Evolutionary conservation across 495 filamentous ascomycete genomes (phyloP).

Genomic region (Neurospora sp.): DNA sequence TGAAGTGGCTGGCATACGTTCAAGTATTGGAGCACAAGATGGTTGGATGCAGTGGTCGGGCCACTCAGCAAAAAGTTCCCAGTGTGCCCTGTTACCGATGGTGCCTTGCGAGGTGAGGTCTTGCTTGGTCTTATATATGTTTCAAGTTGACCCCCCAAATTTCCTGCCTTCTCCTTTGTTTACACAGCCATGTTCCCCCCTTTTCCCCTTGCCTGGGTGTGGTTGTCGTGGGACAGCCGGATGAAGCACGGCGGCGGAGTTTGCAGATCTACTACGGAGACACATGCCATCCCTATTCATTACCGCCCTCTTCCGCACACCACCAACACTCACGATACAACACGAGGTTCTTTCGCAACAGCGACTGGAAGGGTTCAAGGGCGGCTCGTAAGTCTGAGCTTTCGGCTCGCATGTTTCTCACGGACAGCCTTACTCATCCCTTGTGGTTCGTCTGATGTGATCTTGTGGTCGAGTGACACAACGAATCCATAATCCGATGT

Average conservation of each 20-base stretch:
- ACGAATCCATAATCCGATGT: background rate
- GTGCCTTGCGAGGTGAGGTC: background rate
- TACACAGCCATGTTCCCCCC: background rate
- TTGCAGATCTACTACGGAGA: background rate
- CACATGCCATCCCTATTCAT: background rate
- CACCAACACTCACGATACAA: background rate
- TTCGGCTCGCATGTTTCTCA: background rate
- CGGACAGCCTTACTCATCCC: background rate
- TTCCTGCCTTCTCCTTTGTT: background rate
- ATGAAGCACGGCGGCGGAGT: background rate
- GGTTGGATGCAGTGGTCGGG: background rate
- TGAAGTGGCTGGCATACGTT: background rate
- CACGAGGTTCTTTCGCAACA: background rate
- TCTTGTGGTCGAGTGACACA: background rate
- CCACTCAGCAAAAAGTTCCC: background rate
- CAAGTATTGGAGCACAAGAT: background rate
- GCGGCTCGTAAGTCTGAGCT: background rate
- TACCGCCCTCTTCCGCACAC: background rate
- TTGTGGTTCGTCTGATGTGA: background rate
- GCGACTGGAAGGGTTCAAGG: background rate
- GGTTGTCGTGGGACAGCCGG: background rate
- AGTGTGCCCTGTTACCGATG: background rate
- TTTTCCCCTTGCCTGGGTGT: background rate
- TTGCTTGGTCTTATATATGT: background rate
- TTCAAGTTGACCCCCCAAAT: background rate